Conservation (phyloP, 1,139 yeast genomes). For the Saccharomycopsis hybrid region DNA sequence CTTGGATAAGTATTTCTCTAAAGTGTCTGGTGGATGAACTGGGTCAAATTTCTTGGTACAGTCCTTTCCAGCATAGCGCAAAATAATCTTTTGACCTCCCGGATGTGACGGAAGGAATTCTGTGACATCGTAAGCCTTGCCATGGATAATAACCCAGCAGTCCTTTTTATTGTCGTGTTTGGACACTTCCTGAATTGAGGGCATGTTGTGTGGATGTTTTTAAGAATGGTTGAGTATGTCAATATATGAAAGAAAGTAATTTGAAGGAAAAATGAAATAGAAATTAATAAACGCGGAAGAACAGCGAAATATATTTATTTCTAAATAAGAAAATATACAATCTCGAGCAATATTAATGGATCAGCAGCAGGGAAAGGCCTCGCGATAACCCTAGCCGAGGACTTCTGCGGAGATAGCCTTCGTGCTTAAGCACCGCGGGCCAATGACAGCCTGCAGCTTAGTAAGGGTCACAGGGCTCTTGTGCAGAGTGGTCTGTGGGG, state of each 20-base stretch:
- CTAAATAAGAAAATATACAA: too few relatives aligned
- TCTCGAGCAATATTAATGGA: too few relatives aligned
- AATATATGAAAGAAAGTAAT: not conserved
- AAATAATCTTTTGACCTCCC: constrained; percentile 73
- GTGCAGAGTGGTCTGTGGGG: too few relatives aligned
- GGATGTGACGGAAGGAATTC: constrained; percentile 78
- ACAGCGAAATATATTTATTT: not conserved
- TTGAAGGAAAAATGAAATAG: not conserved
- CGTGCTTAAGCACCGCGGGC: too few relatives aligned
- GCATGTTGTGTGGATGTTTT: constrained; percentile 7
- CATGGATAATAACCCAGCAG: constrained; percentile 86
- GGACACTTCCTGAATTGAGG: constrained; percentile 33
- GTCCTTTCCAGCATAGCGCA: constrained; percentile 82
- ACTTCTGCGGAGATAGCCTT: too few relatives aligned
- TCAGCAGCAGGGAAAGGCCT: too few relatives aligned
- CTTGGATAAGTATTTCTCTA: constrained; percentile 45
- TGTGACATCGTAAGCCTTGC: constrained; percentile 79
- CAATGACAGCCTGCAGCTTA: too few relatives aligned
- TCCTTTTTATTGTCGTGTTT: constrained; percentile 62
- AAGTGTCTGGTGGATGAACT: constrained; percentile 77
- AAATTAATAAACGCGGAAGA: not conserved
- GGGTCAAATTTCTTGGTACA: constrained; percentile 85
- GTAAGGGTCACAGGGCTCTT: too few relatives aligned
- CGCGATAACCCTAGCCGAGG: too few relatives aligned
- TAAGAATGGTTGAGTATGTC: not conserved